These are phyloP conservation scores for Raphanus sativus DNA, from an alignment of 345 rosid genomes.

Conservation along the genomic window DNA sequence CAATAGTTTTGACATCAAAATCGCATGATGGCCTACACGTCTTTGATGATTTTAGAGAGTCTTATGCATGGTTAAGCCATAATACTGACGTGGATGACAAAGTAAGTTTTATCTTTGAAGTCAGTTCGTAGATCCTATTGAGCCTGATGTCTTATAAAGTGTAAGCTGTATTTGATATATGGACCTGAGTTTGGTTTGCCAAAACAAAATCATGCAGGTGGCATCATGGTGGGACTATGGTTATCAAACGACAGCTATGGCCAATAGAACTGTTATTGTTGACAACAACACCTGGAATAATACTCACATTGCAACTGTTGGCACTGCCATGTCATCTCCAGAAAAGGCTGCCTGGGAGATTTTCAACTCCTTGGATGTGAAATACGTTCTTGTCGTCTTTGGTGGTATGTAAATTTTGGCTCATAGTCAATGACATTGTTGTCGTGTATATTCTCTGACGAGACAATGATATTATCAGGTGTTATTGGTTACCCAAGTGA, in stretches of 20 bases:
- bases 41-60: constrained; percentile 99
- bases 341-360: constrained; percentile 99
- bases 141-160: constrained; percentile 2
- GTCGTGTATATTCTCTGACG: constrained; percentile 36
- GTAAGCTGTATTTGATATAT: constrained; percentile 20
- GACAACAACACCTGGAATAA: constrained; percentile 99
- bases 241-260: constrained; percentile 99
- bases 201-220: constrained; percentile 54
- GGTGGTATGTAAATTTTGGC: constrained; percentile 67
- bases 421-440: constrained; percentile 19
- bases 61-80: constrained; percentile 92
- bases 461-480: constrained; percentile 49
- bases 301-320: constrained; percentile 99
- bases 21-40: constrained; percentile 83
- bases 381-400: constrained; percentile 96
- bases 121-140: not conserved
- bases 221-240: constrained; percentile 99
- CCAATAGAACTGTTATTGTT: constrained; percentile 96
- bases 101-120: constrained; percentile 45
- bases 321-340: constrained; percentile 99
- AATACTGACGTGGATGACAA: constrained; percentile 99
- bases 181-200: constrained; percentile 22
- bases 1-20: constrained; percentile 85
- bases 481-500: constrained; percentile 98
- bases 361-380: constrained; percentile 92